Conservation (phyloP, 228 moss, liverwort and hornwort genomes). For the Sphagnum magellanicum region DNA sequence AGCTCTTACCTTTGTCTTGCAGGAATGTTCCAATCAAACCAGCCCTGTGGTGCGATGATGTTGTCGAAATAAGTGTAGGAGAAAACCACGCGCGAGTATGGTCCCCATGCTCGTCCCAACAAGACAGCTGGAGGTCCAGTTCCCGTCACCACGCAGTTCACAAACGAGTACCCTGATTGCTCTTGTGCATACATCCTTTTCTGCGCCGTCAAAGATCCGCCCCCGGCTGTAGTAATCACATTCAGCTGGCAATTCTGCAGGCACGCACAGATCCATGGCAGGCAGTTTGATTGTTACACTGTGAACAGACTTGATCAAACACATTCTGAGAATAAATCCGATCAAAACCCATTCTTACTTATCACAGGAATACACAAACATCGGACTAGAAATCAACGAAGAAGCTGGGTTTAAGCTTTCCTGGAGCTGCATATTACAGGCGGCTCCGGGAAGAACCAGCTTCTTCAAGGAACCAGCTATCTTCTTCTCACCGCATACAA, state of each 20-base stretch:
- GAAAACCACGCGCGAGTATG: conserved; percentile 2
- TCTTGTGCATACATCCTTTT: neutral
- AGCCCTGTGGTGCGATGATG: conserved; percentile 4
- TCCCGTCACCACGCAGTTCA: conserved; percentile 2
- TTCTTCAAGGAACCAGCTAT: too few species aligned
- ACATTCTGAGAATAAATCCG: too few species aligned
- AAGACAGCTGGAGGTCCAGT: conserved; percentile 4
- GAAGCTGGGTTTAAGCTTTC: neutral
- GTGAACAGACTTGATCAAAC: too few species aligned
- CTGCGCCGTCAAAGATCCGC: conserved; percentile 6
- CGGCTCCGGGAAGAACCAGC: too few species aligned
- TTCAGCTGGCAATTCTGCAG: conserved; percentile 4
- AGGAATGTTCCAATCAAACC: conserved; percentile 3
- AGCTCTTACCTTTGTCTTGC: conserved; percentile 8
- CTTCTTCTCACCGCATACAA: conserved; percentile 27
- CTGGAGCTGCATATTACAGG: neutral
- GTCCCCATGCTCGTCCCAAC: conserved; percentile 8
- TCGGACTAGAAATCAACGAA: neutral
- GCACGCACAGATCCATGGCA: neutral
- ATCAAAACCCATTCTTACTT: too few species aligned
- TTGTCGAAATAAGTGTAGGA: conserved; percentile 4
- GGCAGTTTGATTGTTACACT: too few species aligned
- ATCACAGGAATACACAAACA: too few species aligned
- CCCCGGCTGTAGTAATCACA: neutral
- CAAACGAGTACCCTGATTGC: conserved; percentile 1